These are phyloP conservation scores for Rhynchosporium agropyri DNA, from an alignment of 2,329 filamentous ascomycete species.

Conservation along the genomic window DNA sequence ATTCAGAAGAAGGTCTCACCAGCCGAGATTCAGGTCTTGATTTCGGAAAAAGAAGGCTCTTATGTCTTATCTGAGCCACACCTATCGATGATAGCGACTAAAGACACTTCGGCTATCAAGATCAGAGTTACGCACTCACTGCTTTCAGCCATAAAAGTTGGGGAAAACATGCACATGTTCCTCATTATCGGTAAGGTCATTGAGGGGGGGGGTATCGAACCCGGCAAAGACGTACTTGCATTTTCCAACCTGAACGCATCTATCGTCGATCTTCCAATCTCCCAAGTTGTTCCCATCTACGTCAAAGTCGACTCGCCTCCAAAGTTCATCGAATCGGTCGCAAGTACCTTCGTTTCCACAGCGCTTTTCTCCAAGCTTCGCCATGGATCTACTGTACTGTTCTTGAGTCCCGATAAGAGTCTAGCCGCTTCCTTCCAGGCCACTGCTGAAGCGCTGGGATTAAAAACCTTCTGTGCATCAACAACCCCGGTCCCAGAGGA, in stretches of 20 bases:
- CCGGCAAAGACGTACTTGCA: slow-evolving; percentile 23
- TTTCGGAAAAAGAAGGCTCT: slow-evolving; percentile 14
- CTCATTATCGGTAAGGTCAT: slow-evolving; percentile 23
- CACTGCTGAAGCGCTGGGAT: slow-evolving; percentile 19
- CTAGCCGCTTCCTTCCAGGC: slow-evolving; percentile 17
- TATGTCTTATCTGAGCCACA: slow-evolving; percentile 20
- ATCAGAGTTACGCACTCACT: slow-evolving; percentile 22
- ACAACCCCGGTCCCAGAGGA: slow-evolving; percentile 14
- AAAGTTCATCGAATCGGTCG: slow-evolving; percentile 24
- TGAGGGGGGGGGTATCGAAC: slow-evolving; percentile 15
- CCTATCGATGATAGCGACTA: slow-evolving; percentile 14
- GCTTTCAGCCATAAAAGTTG: slow-evolving; percentile 20
- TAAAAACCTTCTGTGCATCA: slow-evolving; percentile 21
- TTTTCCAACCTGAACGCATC: slow-evolving; percentile 22
- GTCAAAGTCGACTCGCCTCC: slow-evolving; percentile 25
- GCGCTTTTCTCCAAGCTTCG: slow-evolving; percentile 22
- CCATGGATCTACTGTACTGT: slow-evolving; percentile 21
- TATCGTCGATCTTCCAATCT: slow-evolving; percentile 17
- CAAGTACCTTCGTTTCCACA: slow-evolving; percentile 22
- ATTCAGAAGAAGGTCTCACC: slow-evolving; percentile 22
- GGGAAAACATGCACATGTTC: slow-evolving; percentile 22
- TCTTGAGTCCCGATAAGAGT: slow-evolving; percentile 22
- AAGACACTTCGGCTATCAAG: slow-evolving; percentile 16
- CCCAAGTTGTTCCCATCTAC: slow-evolving; percentile 23
- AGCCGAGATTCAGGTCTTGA: slow-evolving; percentile 16